Conservation (phyloP, 2,329 filamentous ascomycete genomes). For the Phyllosticta capitalensis region DNA sequence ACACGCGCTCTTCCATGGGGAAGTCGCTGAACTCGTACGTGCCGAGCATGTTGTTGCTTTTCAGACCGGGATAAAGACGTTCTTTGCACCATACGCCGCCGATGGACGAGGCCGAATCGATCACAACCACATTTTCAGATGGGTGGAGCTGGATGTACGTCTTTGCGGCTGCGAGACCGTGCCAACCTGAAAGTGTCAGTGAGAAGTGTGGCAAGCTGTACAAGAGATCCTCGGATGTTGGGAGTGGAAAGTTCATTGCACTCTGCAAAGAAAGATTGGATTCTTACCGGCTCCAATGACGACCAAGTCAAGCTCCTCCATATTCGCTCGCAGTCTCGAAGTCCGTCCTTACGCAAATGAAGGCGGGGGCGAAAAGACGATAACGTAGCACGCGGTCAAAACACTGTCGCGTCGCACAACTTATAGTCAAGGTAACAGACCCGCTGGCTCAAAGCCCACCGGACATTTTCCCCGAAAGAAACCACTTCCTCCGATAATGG, state of each 20-base stretch:
- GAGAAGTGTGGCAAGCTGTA: neutral
- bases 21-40: slow-evolving; percentile 32
- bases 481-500: neutral
- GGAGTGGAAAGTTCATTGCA: neutral
- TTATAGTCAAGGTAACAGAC: neutral
- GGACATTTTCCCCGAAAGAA: neutral
- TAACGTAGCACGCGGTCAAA: too few species aligned
- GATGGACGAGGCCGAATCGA: slow-evolving; percentile 33
- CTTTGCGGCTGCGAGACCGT: slow-evolving; percentile 40
- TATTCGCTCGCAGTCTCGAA: neutral
- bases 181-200: slow-evolving; percentile 18
- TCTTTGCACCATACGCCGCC: slow-evolving; percentile 37
- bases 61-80: slow-evolving; percentile 34
- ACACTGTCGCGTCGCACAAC: neutral
- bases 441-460: neutral
- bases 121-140: slow-evolving; percentile 30
- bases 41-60: slow-evolving; percentile 36
- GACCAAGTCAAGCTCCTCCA: slow-evolving; percentile 16
- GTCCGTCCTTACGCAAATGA: too few species aligned
- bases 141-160: slow-evolving; percentile 39
- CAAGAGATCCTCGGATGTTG: neutral
- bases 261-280: neutral
- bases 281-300: slow-evolving; percentile 22
- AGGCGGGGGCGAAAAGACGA: too few species aligned
- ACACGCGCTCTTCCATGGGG: slow-evolving; percentile 20